Percentiles rank a stretch among this genome's conserved stretches.
These are phyloP conservation scores for Dactylellina drechsleri DNA, from an alignment of 2,329 filamentous ascomycete species.

Conservation along the genomic window DNA sequence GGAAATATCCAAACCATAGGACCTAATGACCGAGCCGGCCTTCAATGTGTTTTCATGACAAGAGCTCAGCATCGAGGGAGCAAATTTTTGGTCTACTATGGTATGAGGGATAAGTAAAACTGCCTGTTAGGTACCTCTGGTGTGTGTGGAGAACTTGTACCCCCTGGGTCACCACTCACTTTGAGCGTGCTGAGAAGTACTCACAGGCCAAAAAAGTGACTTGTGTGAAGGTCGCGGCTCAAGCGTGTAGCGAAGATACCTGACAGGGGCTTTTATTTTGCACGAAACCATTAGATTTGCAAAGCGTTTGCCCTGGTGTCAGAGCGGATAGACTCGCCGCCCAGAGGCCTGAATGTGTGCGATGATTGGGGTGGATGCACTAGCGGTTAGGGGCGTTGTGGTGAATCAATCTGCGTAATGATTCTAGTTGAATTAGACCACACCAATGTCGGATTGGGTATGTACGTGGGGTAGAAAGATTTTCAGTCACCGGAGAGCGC, in stretches of 20 bases:
- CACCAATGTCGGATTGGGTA: not conserved
- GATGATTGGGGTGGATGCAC: conserved; percentile 25
- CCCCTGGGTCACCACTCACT: too few species aligned
- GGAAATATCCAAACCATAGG: not conserved
- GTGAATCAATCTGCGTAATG: conserved; percentile 20
- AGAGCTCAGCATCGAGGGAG: not conserved
- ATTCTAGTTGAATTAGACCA: not conserved
- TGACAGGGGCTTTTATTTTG: too few species aligned
- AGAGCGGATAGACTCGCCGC: conserved; percentile 7
- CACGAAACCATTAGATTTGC: too few species aligned
- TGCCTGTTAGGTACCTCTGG: too few species aligned
- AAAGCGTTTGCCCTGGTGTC: not conserved
- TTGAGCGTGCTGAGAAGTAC: too few species aligned
- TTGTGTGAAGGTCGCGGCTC: too few species aligned
- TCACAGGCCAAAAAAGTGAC: too few species aligned
- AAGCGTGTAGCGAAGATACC: too few species aligned
- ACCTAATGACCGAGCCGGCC: conserved; percentile 40
- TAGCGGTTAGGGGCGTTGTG: conserved; percentile 44
- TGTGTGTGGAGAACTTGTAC: too few species aligned
- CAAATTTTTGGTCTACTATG: conserved; percentile 18
- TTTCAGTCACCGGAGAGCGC: not conserved
- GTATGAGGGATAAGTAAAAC: too few species aligned
- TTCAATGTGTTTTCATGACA: conserved; percentile 9
- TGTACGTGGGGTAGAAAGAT: not conserved
- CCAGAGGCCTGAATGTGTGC: not conserved